phyloP scores from a whole-genome alignment of 148 eudicot genomes.

The Fagopyrum esculentum region DNA sequence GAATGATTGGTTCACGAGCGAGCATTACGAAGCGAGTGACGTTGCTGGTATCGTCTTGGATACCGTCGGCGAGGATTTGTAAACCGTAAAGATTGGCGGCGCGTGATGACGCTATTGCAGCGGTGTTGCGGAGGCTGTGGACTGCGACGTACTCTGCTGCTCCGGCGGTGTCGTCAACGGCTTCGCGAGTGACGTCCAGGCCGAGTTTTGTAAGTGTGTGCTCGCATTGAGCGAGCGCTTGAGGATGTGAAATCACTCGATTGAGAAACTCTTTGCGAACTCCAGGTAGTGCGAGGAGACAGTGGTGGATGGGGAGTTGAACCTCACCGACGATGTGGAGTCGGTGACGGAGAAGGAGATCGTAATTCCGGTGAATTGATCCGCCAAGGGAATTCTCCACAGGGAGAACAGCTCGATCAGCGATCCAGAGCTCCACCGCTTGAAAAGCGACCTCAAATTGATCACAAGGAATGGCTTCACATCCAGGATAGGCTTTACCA shows the following conservation, averaged over 20 bases:
- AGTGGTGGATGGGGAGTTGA: slow-evolving; percentile 82
- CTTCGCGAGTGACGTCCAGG: slow-evolving; percentile 65
- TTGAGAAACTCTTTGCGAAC: slow-evolving; percentile 55
- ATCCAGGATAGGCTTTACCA: slow-evolving; percentile 72
- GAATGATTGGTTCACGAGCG: slow-evolving; percentile 92
- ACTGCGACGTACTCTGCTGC: slow-evolving; percentile 74
- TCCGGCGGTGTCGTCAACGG: slow-evolving; percentile 88
- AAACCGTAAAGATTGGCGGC: slow-evolving; percentile 81
- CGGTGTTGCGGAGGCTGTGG: slow-evolving; percentile 63
- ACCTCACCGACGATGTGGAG: slow-evolving; percentile 86
- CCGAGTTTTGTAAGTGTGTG: slow-evolving; percentile 65
- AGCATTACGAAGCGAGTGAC: slow-evolving; percentile 93
- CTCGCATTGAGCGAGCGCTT: slow-evolving; percentile 86
- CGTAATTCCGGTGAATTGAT: slow-evolving; percentile 63
- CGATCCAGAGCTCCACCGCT: slow-evolving; percentile 80
- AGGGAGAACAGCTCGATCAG: slow-evolving; percentile 61
- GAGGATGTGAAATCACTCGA: slow-evolving; percentile 80
- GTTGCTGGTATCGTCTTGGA: slow-evolving; percentile 81
- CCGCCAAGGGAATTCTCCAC: slow-evolving; percentile 72
- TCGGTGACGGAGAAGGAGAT: slow-evolving; percentile 54
- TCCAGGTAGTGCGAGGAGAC: slow-evolving; percentile 71
- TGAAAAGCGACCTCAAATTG: slow-evolving; percentile 93
- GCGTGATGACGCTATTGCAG: slow-evolving; percentile 80
- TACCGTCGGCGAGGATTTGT: slow-evolving; percentile 74
- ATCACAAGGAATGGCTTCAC: slow-evolving; percentile 86